Evolutionary conservation across 805 yeast species (phyloP), one percentile per base, ranked within the genome.

Genomic region (Ogataea kodamae): DNA sequence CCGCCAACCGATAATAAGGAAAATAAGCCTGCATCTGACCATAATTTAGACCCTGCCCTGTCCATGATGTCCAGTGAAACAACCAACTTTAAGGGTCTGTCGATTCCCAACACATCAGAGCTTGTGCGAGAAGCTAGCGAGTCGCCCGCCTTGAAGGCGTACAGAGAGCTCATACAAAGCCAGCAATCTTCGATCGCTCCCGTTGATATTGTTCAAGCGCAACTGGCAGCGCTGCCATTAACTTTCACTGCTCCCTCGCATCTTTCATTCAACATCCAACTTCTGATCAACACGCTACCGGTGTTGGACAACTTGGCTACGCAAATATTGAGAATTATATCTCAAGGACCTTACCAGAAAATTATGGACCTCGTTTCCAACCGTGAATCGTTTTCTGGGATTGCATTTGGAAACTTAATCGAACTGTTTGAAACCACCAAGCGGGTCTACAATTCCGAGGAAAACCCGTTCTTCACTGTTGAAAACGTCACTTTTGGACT

Each of bases 281-380:
- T 82, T 24, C 62, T 79, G 18, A 64, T 82, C 35, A 78, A 80
- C 46, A 72, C 88, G 0, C 59, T 88, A 25, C 89, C 94, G 0
- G 72, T 85, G 1, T 61, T 89, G 40, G 96, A 88, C 52, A 85
- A 85, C 46, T 67, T 89, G 33, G 76, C 96, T 0, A 74, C 88
- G 1, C 97, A 89, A 54, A 65, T 89, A 12, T 64, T 89, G 34
- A 67, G 92, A 42, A 66, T 81, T 2, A 74, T 88, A 22, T 81
- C 85, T 6, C 68, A 74, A 16, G 82, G 82, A 4, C 82, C 94
- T 3, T 81, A 82, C 50, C 86, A 84, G 49, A 84, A 81, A 30
- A 74, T 85, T 6, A 66, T 85, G 46, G 79, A 77, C 27, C 64
- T 83, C 22, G 85, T 85, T 2, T 72, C 87, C 22, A 74, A 68